phyloP scores from a whole-genome alignment of 257 asterid species.

The Coffea canephora region DNA sequence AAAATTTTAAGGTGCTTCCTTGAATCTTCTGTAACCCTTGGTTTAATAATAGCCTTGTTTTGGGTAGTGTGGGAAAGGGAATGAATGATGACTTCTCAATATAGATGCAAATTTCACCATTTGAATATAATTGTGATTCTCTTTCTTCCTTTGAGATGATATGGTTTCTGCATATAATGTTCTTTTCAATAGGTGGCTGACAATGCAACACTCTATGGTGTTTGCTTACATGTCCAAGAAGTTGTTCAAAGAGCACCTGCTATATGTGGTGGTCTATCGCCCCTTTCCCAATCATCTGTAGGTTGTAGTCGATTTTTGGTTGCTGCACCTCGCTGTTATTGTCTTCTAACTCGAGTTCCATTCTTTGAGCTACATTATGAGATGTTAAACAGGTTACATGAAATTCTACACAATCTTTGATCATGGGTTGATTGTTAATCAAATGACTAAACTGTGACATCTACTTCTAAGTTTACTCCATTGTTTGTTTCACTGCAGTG shows the following conservation, averaged over 20 bases:
- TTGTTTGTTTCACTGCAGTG: constrained; percentile 58
- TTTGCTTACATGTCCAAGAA: constrained; percentile 85
- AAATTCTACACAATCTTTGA: constrained; percentile 11
- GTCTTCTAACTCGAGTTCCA: constrained; percentile 86
- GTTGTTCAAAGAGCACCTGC: constrained; percentile 80
- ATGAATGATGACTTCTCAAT: not conserved
- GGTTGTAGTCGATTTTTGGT: constrained; percentile 69
- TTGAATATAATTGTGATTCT: not conserved
- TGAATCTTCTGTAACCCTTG: not conserved
- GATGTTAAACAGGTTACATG: constrained; percentile 74
- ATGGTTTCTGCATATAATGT: constrained; percentile 26
- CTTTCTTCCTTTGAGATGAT: constrained; percentile 4
- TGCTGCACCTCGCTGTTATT: constrained; percentile 96
- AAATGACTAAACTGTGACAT: constrained; percentile 4
- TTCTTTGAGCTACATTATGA: constrained; percentile 85
- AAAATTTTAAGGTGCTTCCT: not conserved
- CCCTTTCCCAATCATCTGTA: constrained; percentile 44
- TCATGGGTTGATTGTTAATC: not conserved
- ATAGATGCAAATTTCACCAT: not conserved
- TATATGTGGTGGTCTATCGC: constrained; percentile 50
- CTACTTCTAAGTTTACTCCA: constrained; percentile 24
- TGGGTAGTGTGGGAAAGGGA: not conserved
- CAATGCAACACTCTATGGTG: constrained; percentile 89
- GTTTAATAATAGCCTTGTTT: not conserved
- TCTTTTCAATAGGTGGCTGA: constrained; percentile 69